Evolutionary conservation across 257 asterid genomes (phyloP), one percentile per base, ranked within the genome.

Genomic region (Leonotis leonurus): DNA sequence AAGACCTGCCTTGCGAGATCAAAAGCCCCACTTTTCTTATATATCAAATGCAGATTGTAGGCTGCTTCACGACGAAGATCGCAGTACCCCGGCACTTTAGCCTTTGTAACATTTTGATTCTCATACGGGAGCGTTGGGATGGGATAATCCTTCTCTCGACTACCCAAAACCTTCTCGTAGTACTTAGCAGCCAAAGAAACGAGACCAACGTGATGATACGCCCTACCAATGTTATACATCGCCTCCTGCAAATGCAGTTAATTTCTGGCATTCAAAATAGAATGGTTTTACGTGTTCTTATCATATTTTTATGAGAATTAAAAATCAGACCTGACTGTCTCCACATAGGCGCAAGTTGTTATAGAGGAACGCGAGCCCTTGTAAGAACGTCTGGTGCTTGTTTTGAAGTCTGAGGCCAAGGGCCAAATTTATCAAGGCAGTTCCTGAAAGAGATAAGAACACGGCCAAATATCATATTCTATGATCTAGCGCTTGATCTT

Each of bases 1-100:
- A 85, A 73, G 54, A 85, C 75, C 77, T 83, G 96, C 60, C 97
- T 77, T 0, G 96, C 96, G 57, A 90, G 90, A 74, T 90, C 97
- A 74, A 74, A 36, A 41, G 97, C 95, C 45, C 96, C 97, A 75
- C 95, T 85, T 41, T 41, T 77, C 68, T 68, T 83, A 72, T 87
- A 90, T 62, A 90, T 83, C 70, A 87, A 52, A 76, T 85, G 97
- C 75, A 90, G 78, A 72, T 90, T 90, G 65, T 69, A 87, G 20
- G 96, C 90, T 20, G 96, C 96, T 74, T 90, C 96, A 49, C 93
- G 65, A 52, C 82, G 88, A 48, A 90, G 81, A 78, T 87, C 87
- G 54, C 96, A 87, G 62, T 81, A 83, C 22, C 96, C 96, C 1
- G 86, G 60, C 54, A 49, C 69, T 63, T 32, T 72, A 41, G 14